phyloP scores from a whole-genome alignment of 768 basidiomycete species.

The Boletus coccyginus region DNA sequence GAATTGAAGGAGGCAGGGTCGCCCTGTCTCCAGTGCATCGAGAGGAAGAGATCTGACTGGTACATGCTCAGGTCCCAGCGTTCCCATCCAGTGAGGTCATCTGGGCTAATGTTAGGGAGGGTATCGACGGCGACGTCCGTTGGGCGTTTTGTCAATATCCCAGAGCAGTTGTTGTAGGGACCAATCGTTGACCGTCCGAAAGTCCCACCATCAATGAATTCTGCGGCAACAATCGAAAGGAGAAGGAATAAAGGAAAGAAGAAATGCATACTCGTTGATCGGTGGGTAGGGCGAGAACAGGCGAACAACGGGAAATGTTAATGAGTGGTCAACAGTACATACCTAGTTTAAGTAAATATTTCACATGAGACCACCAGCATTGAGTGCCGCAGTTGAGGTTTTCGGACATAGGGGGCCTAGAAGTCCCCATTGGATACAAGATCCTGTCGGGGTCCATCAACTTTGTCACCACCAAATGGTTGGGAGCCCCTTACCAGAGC shows the following conservation, averaged over 20 bases:
- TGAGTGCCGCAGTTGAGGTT: too few species aligned
- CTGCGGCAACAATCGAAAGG: neutral
- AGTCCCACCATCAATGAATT: neutral
- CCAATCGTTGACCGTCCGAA: constrained; percentile 1
- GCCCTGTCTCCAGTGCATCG: constrained; percentile 13
- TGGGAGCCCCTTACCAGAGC: too few species aligned
- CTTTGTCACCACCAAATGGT: too few species aligned
- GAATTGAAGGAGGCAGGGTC: constrained; percentile 1
- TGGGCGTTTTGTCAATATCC: constrained; percentile 1
- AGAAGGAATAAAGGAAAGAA: neutral
- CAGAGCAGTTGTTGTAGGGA: constrained; percentile 17
- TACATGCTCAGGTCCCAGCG: constrained; percentile 11
- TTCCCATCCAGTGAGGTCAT: constrained; percentile 2
- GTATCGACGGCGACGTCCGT: constrained; percentile 9
- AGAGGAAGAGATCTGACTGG: constrained; percentile 11
- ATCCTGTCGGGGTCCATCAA: too few species aligned
- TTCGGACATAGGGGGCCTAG: too few species aligned
- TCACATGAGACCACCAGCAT: too few species aligned
- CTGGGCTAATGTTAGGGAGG: constrained; percentile 11
- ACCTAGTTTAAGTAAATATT: too few species aligned
- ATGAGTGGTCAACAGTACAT: too few species aligned
- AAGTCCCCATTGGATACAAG: too few species aligned
- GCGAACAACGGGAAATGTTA: too few species aligned
- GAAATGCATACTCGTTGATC: neutral
- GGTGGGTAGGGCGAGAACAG: neutral